phyloP scores from a whole-genome alignment of 2,329 filamentous ascomycete species.

The Dactylellina parvicollis region DNA sequence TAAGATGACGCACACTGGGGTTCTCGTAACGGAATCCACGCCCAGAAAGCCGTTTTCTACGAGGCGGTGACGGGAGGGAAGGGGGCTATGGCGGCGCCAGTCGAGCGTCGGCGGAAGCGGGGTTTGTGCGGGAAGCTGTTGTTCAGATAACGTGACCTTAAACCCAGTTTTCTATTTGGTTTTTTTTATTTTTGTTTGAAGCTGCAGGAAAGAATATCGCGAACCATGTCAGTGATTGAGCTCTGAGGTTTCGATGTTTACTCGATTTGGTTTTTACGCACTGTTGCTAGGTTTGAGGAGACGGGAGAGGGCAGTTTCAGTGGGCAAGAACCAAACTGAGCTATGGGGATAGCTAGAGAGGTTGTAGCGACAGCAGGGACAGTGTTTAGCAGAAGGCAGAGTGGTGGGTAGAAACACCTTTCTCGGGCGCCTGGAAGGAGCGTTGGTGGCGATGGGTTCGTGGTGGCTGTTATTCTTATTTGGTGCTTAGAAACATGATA shows the following conservation, averaged over 20 bases:
- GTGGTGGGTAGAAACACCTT: background rate
- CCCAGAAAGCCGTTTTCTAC: background rate
- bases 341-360: background rate
- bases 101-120: background rate
- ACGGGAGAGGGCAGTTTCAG: background rate
- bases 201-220: constrained; percentile 39
- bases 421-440: background rate
- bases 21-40: background rate
- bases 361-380: constrained; percentile 4
- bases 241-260: background rate
- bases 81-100: background rate
- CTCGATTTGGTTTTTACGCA: background rate
- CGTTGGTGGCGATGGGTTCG: background rate
- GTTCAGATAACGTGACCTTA: constrained; percentile 45
- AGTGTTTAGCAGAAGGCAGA: background rate
- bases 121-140: background rate
- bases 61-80: too few species aligned
- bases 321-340: background rate
- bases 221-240: background rate
- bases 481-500: background rate
- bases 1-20: too few species aligned
- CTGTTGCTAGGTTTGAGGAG: background rate
- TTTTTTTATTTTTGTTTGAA: constrained; percentile 32
- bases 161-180: constrained; percentile 36
- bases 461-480: background rate